phyloP scores from a whole-genome alignment of 116 monocot genomes.

The Zostera marina region DNA sequence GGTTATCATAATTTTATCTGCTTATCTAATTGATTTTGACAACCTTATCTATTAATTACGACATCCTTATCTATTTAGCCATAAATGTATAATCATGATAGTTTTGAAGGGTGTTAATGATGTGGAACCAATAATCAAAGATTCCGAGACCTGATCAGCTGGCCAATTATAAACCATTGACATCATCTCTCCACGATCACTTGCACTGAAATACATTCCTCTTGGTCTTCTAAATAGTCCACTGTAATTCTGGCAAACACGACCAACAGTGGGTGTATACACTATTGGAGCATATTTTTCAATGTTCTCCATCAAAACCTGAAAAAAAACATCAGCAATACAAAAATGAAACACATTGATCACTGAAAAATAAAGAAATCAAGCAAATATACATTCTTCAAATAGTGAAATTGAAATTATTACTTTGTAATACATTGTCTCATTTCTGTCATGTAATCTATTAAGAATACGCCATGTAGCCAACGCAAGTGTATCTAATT shows the following conservation, averaged over 20 bases:
- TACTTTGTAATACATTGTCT: slow-evolving; percentile 91
- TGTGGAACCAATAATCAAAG: slow-evolving; percentile 7
- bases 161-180: slow-evolving; percentile 99
- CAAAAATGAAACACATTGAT: neutral
- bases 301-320: slow-evolving; percentile 81
- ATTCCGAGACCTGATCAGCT: slow-evolving; percentile 76
- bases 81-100: no score
- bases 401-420: slow-evolving; percentile 3
- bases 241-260: slow-evolving; percentile 98
- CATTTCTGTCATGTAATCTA: slow-evolving; percentile 93
- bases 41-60: no score
- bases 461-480: slow-evolving; percentile 99
- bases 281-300: slow-evolving; percentile 97
- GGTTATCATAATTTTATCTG: no score
- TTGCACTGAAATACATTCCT: slow-evolving; percentile 98
- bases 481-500: slow-evolving; percentile 57
- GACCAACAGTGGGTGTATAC: slow-evolving; percentile 96
- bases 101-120: neutral
- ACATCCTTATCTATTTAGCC: no score
- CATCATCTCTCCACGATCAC: slow-evolving; percentile 99
- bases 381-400: neutral
- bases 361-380: neutral
- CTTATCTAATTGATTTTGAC: no score
- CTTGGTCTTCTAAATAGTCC: slow-evolving; percentile 87
- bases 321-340: slow-evolving; percentile 1